These are phyloP conservation scores for Rhinocladiella similis DNA, from an alignment of 2,329 filamentous ascomycete species.

Conservation along the genomic window DNA sequence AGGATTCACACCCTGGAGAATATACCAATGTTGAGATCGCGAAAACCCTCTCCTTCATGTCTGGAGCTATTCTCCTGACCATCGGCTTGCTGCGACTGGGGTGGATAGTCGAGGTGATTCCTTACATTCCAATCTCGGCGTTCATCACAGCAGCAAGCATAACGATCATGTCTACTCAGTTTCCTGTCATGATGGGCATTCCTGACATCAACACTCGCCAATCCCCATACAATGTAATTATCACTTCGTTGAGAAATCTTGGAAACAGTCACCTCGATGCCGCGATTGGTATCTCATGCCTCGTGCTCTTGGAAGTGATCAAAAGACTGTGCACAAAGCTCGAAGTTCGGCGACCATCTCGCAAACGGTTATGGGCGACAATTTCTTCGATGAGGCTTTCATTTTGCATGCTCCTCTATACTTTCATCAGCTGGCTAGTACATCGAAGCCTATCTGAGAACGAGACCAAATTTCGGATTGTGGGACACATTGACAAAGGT, in stretches of 20 bases:
- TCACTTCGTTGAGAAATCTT: constrained; percentile 75
- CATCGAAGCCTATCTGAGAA: constrained; percentile 64
- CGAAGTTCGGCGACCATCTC: constrained; percentile 67
- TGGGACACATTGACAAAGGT: constrained; percentile 43
- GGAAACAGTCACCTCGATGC: constrained; percentile 69
- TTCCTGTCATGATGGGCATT: constrained; percentile 79
- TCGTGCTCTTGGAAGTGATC: constrained; percentile 74
- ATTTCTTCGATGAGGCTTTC: constrained; percentile 81
- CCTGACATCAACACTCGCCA: constrained; percentile 68
- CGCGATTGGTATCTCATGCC: constrained; percentile 77
- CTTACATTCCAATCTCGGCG: constrained; percentile 81
- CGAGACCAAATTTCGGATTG: constrained; percentile 6
- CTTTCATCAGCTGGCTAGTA: constrained; percentile 80
- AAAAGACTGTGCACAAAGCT: constrained; percentile 63
- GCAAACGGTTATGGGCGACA: constrained; percentile 80
- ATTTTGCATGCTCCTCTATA: constrained; percentile 89
- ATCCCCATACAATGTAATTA: constrained; percentile 78
- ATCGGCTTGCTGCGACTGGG: constrained; percentile 78
- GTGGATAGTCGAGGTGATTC: constrained; percentile 90
- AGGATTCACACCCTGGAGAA: constrained; percentile 54
- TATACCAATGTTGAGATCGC: constrained; percentile 61
- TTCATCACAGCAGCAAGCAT: constrained; percentile 96
- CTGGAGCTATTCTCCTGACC: constrained; percentile 72
- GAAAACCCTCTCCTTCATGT: constrained; percentile 73
- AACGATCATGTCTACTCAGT: constrained; percentile 79